phyloP scores from a whole-genome alignment of 768 basidiomycete genomes.

The Mycena epipterygia region DNA sequence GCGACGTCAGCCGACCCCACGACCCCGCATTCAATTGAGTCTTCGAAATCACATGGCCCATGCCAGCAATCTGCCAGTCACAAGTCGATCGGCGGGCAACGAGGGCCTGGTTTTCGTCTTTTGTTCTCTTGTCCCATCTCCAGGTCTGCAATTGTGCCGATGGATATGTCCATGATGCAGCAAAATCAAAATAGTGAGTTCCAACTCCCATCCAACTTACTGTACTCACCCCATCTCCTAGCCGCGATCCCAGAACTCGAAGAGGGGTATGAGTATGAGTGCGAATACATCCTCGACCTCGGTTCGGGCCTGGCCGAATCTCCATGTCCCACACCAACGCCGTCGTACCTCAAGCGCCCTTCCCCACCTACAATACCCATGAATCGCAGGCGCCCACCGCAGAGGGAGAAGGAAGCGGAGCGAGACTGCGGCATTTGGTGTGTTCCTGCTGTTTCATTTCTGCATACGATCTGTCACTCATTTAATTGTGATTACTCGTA shows the following conservation, averaged over 20 bases:
- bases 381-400: background rate
- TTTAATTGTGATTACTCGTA: too few species aligned
- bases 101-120: too few species aligned
- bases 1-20: background rate
- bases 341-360: background rate
- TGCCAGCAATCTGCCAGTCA: background rate
- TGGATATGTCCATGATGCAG: too few species aligned
- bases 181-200: background rate
- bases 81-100: too few species aligned
- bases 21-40: background rate
- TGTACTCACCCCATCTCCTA: background rate
- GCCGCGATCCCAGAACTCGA: background rate
- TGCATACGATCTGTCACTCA: background rate
- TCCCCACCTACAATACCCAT: background rate
- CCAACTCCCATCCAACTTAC: background rate
- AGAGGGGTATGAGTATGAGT: too few species aligned
- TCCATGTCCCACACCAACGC: background rate
- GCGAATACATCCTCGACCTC: background rate
- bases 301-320: background rate
- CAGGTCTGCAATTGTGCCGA: too few species aligned
- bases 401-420: background rate
- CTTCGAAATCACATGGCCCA: background rate
- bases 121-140: too few species aligned
- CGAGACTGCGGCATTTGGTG: slow-evolving; percentile 1
- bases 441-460: too few species aligned